These are phyloP conservation scores for Acmispon strigosus DNA, from an alignment of 306 rosid genomes.

Conservation along the genomic window DNA sequence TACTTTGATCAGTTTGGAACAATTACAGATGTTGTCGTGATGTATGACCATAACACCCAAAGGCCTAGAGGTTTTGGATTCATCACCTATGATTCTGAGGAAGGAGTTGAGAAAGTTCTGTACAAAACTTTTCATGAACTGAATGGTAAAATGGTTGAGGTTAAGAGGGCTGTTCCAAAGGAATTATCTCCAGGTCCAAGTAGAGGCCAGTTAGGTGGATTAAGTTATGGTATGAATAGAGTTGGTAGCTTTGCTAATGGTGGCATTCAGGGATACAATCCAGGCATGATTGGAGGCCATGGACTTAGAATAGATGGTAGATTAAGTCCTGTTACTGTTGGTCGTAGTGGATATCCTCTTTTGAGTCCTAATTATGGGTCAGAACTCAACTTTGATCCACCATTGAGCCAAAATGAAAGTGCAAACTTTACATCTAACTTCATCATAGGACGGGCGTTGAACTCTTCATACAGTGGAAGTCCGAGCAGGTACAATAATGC, in stretches of 20 bases:
- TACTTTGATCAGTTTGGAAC: conserved; percentile 55
- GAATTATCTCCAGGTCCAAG: conserved; percentile 41
- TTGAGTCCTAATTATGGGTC: conserved; percentile 39
- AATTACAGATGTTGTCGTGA: conserved; percentile 53
- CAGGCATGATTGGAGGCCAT: conserved; percentile 37
- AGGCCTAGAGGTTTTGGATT: conserved; percentile 56
- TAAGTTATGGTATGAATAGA: conserved; percentile 35
- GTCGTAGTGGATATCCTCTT: conserved; percentile 43
- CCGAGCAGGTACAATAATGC: conserved; percentile 37
- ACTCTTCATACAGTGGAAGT: conserved; percentile 33
- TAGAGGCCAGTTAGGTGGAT: conserved; percentile 47
- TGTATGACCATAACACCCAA: conserved; percentile 55
- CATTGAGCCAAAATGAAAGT: conserved; percentile 37
- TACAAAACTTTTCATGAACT: conserved; percentile 47
- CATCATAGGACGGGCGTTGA: conserved; percentile 28
- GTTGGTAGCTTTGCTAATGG: conserved; percentile 40
- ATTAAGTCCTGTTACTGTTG: conserved; percentile 37
- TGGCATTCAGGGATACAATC: conserved; percentile 39
- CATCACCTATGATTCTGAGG: conserved; percentile 52
- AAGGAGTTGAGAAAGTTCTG: conserved; percentile 46
- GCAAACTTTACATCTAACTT: conserved; percentile 29
- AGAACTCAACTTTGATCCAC: conserved; percentile 39
- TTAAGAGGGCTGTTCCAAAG: conserved; percentile 56
- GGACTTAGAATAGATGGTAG: conserved; percentile 39
- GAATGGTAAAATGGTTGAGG: conserved; percentile 54